These are phyloP conservation scores for Sambucus nigra DNA, from an alignment of 129 eudicot genomes.

Conservation along the genomic window DNA sequence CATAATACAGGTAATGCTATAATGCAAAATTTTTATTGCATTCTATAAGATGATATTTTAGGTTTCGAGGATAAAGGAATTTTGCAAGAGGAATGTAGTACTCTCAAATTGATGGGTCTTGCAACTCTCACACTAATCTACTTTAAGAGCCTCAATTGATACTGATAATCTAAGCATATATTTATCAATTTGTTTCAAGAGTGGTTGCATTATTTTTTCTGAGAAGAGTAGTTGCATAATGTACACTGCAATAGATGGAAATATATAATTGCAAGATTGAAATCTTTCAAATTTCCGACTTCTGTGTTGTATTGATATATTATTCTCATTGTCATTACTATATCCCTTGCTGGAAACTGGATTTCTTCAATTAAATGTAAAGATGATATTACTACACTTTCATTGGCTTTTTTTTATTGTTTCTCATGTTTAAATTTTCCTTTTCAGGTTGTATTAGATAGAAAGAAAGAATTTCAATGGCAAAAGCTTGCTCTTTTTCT, in stretches of 20 bases:
- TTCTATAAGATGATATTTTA: background rate
- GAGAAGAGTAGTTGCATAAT: background rate
- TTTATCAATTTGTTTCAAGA: too few species aligned
- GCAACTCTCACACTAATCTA: background rate
- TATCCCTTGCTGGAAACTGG: background rate
- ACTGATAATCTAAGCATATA: too few species aligned
- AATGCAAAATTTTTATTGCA: background rate
- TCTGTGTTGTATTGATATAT: background rate
- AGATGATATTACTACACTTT: background rate
- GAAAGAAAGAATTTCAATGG: constrained; percentile 79
- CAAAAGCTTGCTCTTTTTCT: constrained; percentile 75
- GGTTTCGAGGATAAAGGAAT: background rate
- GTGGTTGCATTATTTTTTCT: too few species aligned
- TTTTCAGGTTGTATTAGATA: constrained; percentile 71
- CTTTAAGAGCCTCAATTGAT: background rate
- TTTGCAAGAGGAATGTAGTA: too few species aligned
- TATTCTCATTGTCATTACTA: too few species aligned
- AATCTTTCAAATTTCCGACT: background rate
- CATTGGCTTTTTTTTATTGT: background rate
- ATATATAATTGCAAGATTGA: background rate
- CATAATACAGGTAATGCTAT: background rate
- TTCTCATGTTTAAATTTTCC: constrained; percentile 6
- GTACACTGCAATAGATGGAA: background rate
- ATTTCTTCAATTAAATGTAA: background rate
- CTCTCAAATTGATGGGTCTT: too few species aligned